Percentiles rank a stretch among this genome's conserved stretches.
Evolutionary conservation across 768 basidiomycete genomes (phyloP).

Genomic region (Mycena galericulata): DNA sequence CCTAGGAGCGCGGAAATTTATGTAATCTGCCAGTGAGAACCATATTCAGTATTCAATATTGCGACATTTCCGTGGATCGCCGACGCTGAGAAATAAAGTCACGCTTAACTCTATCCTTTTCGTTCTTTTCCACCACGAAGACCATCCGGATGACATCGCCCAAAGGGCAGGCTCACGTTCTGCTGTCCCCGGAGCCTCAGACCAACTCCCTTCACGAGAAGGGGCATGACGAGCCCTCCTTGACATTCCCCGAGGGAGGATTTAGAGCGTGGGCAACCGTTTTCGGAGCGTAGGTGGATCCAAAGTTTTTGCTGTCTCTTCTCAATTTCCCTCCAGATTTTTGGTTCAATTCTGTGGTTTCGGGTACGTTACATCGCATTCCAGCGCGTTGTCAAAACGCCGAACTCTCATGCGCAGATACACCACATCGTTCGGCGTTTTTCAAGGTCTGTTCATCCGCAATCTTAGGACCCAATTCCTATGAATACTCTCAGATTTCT

Average conservation of each 20-base stretch:
- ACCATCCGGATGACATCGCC: no score
- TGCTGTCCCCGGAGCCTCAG: no score
- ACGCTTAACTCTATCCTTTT: no score
- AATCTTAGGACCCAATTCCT: neutral
- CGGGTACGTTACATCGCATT: conserved; percentile 43
- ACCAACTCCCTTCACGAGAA: no score
- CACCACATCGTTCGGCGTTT: conserved; percentile 50
- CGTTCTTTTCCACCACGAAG: no score
- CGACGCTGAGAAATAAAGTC: no score
- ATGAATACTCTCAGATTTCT: conserved; percentile 38
- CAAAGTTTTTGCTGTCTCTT: neutral
- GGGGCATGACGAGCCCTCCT: neutral
- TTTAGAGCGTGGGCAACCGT: neutral
- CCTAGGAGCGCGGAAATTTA: no score
- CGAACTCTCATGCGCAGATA: conserved; percentile 41
- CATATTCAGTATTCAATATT: no score
- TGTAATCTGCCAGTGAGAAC: no score
- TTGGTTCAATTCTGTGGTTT: conserved; percentile 55
- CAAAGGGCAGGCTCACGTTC: no score
- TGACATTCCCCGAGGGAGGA: neutral
- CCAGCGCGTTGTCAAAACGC: neutral
- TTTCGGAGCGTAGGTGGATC: neutral
- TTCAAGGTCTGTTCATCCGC: conserved; percentile 40
- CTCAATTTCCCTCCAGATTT: neutral
- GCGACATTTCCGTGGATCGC: no score